Evolutionary conservation across 1,284 basidiomycete species (phyloP).

Genomic region (Entoloma clypeatum): DNA sequence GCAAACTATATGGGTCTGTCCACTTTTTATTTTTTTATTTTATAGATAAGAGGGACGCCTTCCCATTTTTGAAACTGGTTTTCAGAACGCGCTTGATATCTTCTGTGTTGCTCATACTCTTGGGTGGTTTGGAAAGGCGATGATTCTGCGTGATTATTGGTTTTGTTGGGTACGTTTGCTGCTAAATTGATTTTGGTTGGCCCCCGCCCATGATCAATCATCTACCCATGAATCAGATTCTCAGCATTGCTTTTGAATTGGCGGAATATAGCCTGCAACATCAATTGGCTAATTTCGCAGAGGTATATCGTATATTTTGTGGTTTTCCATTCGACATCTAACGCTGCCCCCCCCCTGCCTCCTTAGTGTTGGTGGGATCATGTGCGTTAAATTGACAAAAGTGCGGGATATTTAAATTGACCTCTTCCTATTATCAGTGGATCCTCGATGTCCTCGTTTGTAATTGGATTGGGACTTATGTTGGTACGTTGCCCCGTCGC

Average conservation of each 20-base stretch:
- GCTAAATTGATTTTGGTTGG: no score
- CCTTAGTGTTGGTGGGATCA: constrained; percentile 85
- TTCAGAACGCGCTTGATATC: constrained; percentile 77
- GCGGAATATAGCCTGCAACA: constrained; percentile 83
- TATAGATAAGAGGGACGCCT: background rate
- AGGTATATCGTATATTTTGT: constrained; percentile 43
- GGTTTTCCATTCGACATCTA: constrained; percentile 16
- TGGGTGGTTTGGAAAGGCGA: constrained; percentile 85
- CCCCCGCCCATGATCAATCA: no score
- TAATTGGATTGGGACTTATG: constrained; percentile 82
- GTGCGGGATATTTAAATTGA: constrained; percentile 8
- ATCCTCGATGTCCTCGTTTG: constrained; percentile 79
- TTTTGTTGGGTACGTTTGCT: constrained; percentile 70
- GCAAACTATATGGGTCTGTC: constrained; percentile 61
- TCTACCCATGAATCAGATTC: constrained; percentile 54
- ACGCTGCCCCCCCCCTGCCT: constrained; percentile 1
- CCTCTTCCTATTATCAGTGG: constrained; percentile 49
- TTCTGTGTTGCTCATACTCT: constrained; percentile 80
- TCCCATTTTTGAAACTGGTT: constrained; percentile 8
- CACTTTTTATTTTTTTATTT: constrained; percentile 7
- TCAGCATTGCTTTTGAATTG: constrained; percentile 81
- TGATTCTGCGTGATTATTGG: constrained; percentile 85
- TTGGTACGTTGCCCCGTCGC: constrained; percentile 44
- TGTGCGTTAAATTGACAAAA: constrained; percentile 48
- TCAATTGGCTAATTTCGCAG: constrained; percentile 78